Evolutionary conservation across 1,284 basidiomycete genomes (phyloP), one percentile per base, ranked within the genome.

Genomic region (Boletus mariae): DNA sequence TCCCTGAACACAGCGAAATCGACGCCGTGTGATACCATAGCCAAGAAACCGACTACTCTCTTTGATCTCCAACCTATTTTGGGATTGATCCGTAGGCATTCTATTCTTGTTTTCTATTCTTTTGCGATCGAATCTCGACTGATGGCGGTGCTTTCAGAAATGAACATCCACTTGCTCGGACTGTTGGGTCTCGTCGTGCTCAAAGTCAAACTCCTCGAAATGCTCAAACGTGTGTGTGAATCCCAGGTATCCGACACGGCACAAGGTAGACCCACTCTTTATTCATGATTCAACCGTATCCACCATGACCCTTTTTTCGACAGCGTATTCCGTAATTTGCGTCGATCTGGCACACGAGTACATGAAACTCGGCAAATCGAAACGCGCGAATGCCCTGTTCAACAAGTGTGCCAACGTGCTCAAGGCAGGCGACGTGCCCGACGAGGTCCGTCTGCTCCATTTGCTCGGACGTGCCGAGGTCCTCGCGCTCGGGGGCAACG

Each of bases 341-440:
- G 73, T 85, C 1, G 81, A 85, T 31, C 78, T 95, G 2, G 92
- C 87, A 0, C 76, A 83, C 45, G 88, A 93, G 62, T 92, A 93
- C 62, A 73, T 85, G 35, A 80, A 79, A 44, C 77, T 96, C 1
- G 93, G 94, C 3, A 91, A 88, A 68, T 71, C 75, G 1, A 79
- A 80, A 45, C 80, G 86, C 40, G 91, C 92, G 0, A 74, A 73
- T 0, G 67, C 71, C 1, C 77, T 93, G 13, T 88, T 91, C 60
- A 74, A 72, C 9, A 82, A 81, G 48, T 78, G 79, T 1, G 70
- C 81, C 15, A 75, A 74, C 31, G 60, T 75, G 7, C 70, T 83
- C 20, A 74, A 75, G 46, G 70, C 65, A 38, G 70, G 69, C 3
- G 64, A 71, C 13, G 66, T 75, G 5, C 76, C 81, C 2, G 75